These are phyloP conservation scores for Pluteus cervinus DNA, from an alignment of 768 basidiomycete genomes.

Conservation along the genomic window DNA sequence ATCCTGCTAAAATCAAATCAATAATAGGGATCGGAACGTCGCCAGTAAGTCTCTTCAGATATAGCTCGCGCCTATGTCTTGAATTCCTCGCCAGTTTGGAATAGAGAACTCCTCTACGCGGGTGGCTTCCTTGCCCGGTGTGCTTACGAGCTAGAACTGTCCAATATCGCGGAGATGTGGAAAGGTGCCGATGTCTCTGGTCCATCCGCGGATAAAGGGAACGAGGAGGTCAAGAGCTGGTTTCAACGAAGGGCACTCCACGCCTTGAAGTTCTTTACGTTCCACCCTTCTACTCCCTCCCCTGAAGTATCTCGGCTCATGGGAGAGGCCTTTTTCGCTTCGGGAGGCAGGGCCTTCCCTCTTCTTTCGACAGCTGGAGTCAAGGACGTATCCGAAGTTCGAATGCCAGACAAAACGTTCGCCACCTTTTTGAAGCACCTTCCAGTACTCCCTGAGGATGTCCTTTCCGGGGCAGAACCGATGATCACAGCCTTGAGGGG, in stretches of 20 bases:
- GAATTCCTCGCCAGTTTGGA: constrained; percentile 58
- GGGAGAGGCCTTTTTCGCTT: constrained; percentile 75
- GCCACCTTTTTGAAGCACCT: constrained; percentile 71
- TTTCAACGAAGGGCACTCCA: constrained; percentile 65
- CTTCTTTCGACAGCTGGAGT: constrained; percentile 77
- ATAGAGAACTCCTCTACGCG: constrained; percentile 79
- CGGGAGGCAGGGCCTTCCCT: constrained; percentile 48
- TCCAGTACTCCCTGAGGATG: constrained; percentile 62
- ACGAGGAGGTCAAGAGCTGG: constrained; percentile 40
- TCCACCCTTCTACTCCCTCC: constrained; percentile 83
- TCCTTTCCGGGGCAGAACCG: constrained; percentile 46
- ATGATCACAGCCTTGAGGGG: constrained; percentile 59
- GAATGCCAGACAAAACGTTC: constrained; percentile 68
- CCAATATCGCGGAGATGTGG: constrained; percentile 56
- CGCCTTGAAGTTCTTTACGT: constrained; percentile 85
- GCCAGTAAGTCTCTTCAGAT: constrained; percentile 35
- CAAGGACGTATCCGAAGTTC: constrained; percentile 55
- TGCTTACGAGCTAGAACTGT: constrained; percentile 82
- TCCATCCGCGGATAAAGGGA: constrained; percentile 18
- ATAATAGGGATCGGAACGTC: constrained; percentile 70
- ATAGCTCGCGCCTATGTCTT: constrained; percentile 5
- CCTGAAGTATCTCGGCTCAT: constrained; percentile 65
- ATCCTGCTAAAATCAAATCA: too few relatives aligned
- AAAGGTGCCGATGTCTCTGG: constrained; percentile 32
- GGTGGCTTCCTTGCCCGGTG: constrained; percentile 79